Base-by-base conservation (phyloP, 1,139 yeast species). In the Kurtzmaniella quercitrusa region DNA sequence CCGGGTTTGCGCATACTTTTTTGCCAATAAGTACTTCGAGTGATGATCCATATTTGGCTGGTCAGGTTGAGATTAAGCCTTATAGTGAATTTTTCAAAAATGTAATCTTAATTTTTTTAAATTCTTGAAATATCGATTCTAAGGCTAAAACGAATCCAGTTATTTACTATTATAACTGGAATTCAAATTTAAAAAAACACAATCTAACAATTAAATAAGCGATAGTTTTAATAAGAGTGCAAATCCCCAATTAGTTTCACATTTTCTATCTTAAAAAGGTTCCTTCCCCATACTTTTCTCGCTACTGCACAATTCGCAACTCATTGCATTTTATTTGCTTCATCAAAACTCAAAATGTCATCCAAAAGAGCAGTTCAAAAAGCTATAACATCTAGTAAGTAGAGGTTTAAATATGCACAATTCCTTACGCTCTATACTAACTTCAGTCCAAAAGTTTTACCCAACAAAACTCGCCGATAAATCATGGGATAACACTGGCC, bases 401-500 rank as follows among this genome's bases (percentile, higher is more conserved):
- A 7, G 28, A 9, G 12, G n/a, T 18, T 5, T 33, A n/a, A 14
- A 3, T 5, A 15, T 5, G 19, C 22, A 32, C 11, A 17, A 16
- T n/a, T 15, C 11, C 17, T 8, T 23, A 40, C 26, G n/a, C n/a
- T n/a, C 8, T 16, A 8, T 11, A 37, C 33, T 22, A 18, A 34
- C 47, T 30, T 33, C 34, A 70, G 74, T 91, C 46, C 88, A 88
- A 57, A 79, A 76, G 49, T 67, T 80, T 30, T 88, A 84, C 55
- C 96, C 96, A 5, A 63, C 73, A 35, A 76, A 74, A 42, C 71
- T 85, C 46, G 98, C 98, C 0, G 98, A 91, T 54, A 72, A 74
- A 36, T 62, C 91, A 1, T 93, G 98, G 98, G 98, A 93, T 60
- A 91, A 91, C 58, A 88, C 96, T 0, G 98, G 98, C 0, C 68